Evolutionary conservation across 148 eudicot species (phyloP).

Genomic region (Chenopodium quinoa): DNA sequence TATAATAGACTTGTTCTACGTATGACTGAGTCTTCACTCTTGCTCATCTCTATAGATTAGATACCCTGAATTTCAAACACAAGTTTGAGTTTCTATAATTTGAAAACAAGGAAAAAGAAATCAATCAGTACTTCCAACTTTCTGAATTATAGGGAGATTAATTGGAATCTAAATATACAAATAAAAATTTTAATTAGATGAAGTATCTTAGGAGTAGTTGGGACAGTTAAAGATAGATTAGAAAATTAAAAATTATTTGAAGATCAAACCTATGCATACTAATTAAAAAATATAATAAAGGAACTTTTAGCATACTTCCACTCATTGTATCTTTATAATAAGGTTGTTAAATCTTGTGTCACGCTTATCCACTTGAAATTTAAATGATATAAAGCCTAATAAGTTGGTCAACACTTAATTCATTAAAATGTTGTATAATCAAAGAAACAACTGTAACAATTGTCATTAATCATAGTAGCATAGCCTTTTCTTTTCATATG

Average conservation of each 20-base stretch:
- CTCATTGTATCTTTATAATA: neutral
- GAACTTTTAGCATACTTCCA: neutral
- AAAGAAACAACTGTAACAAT: neutral
- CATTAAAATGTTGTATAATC: neutral
- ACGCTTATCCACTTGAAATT: conserved; percentile 6
- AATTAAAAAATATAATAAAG: neutral
- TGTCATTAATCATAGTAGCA: neutral
- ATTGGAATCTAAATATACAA: neutral
- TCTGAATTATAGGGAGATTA: neutral
- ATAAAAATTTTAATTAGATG: neutral
- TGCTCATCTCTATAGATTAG: neutral
- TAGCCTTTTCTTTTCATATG: neutral
- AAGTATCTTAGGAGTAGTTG: neutral
- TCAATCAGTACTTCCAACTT: neutral
- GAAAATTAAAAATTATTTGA: too few species aligned
- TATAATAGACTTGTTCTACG: neutral
- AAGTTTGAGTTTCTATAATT: neutral
- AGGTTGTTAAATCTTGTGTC: neutral
- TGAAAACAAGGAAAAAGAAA: neutral
- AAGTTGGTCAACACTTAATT: neutral
- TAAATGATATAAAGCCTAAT: neutral
- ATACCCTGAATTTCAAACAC: neutral
- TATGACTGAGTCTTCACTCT: too few species aligned
- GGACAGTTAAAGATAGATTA: neutral
- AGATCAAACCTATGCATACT: too few species aligned